Evolutionary conservation across 768 basidiomycete species (phyloP).

Genomic region (Hypholoma fasciculare): DNA sequence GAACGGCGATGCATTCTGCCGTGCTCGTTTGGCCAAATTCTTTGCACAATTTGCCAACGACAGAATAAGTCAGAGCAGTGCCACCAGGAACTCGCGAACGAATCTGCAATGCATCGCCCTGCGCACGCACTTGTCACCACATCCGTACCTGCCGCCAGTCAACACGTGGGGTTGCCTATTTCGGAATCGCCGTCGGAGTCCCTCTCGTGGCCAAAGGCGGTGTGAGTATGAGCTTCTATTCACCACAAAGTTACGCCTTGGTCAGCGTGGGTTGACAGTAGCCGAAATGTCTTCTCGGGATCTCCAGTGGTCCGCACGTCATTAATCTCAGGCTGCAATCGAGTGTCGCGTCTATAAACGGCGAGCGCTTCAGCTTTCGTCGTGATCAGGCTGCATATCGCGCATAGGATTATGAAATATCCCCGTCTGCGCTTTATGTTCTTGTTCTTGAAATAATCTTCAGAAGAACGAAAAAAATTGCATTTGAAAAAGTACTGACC

Average conservation of each 20-base stretch:
- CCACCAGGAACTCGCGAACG: conserved; percentile 17
- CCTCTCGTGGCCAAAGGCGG: conserved; percentile 27
- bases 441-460: conserved; percentile 3
- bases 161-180: conserved; percentile 25
- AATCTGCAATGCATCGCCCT: conserved; percentile 1
- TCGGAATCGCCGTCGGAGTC: conserved; percentile 24
- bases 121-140: conserved; percentile 16
- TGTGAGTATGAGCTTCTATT: conserved; percentile 11
- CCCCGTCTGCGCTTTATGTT: neutral
- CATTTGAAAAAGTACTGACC: too few species aligned
- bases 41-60: conserved; percentile 10
- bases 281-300: neutral
- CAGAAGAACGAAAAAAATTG: neutral
- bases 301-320: conserved; percentile 2
- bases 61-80: conserved; percentile 29
- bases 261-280: neutral
- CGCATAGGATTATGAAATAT: neutral
- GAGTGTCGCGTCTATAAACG: neutral
- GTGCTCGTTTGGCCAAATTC: conserved; percentile 4
- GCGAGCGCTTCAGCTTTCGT: neutral
- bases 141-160: conserved; percentile 17
- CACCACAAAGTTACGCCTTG: neutral
- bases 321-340: neutral
- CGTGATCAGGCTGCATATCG: too few species aligned
- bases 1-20: conserved; percentile 3